Evolutionary conservation across 164 flowering plant species (phyloP).

Genomic region (Pachysandra terminalis): DNA sequence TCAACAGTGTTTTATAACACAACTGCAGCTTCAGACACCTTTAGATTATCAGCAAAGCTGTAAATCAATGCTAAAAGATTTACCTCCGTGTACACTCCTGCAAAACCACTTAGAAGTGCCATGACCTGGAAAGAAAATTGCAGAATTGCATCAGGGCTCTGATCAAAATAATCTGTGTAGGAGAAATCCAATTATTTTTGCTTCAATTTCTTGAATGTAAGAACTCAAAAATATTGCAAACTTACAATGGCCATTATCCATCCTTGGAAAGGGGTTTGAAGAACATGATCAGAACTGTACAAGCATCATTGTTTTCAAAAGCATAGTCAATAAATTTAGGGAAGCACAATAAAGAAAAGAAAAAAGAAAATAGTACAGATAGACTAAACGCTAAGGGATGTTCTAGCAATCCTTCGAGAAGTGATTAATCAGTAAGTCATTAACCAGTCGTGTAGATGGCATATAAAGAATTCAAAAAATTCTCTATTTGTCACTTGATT

Average conservation of each 20-base stretch:
- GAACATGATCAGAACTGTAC: conserved; percentile 95
- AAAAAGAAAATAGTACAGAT: background rate
- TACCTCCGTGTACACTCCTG: conserved; percentile 99
- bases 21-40: background rate
- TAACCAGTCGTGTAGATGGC: background rate
- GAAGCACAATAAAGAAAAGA: background rate
- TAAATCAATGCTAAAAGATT: conserved; percentile 10
- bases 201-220: conserved; percentile 8
- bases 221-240: conserved; percentile 15
- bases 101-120: conserved; percentile 99
- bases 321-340: background rate
- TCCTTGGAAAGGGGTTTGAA: conserved; percentile 86
- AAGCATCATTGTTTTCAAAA: conserved; percentile 5
- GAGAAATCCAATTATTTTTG: background rate
- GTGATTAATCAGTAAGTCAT: background rate
- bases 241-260: conserved; percentile 99
- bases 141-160: background rate
- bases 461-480: too few relatives aligned
- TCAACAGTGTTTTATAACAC: too few relatives aligned
- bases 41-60: background rate
- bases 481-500: too few relatives aligned
- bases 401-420: background rate
- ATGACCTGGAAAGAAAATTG: conserved; percentile 55
- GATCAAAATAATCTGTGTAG: conserved; percentile 1
- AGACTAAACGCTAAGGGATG: background rate